Evolutionary conservation across 768 basidiomycete genomes (phyloP), one percentile per base, ranked within the genome.

Genomic region (Termitomyces sp.): DNA sequence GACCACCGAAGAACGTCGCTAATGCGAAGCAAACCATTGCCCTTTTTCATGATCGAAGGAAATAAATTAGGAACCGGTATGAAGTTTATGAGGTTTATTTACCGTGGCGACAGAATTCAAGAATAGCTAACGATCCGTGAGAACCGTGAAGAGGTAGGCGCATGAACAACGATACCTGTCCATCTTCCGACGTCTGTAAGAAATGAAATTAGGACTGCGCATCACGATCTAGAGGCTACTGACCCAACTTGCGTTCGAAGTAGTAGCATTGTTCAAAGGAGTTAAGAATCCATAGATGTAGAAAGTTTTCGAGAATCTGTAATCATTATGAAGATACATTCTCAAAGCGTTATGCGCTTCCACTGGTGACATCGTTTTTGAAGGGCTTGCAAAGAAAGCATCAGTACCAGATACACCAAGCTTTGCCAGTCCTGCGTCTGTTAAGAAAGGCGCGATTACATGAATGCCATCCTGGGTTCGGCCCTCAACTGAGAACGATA

Each of bases 21-120:
- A 23, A 88, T 70, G 35, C 83, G 79, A 5, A 74, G 71, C 35
- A 85, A 67, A 10, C 80, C 82, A 41, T 82, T 82, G 18, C 55
- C 76, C 76, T 83, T 82, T 43, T 43, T 41, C 7, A 2, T 41
- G 41, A 20, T n/a, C 1, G 58, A 26, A 23, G 33, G n/a, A 52
- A 32, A 8, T 26, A 8, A 36, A 35, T 30, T 33, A n/a, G 43
- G 5, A 43, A 14, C 50, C 8, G 36, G 28, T 26, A 7, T 2
- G 61, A 57, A 38, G 41, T 10, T 14, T 14, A 43, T 4, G 28
- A 33, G 67, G 71, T 16, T n/a, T 57, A 80, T 79, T 8, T 71
- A 73, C 59, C 12, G 76, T 70, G 30, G 82, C 65, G 0, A 68
- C 67, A 16, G 70, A 65, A 4, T 80, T 68, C 23, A 84, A 65